These are phyloP conservation scores for Aspergillus thermomutatus DNA, from an alignment of 2,329 filamentous ascomycete genomes.

Conservation along the genomic window DNA sequence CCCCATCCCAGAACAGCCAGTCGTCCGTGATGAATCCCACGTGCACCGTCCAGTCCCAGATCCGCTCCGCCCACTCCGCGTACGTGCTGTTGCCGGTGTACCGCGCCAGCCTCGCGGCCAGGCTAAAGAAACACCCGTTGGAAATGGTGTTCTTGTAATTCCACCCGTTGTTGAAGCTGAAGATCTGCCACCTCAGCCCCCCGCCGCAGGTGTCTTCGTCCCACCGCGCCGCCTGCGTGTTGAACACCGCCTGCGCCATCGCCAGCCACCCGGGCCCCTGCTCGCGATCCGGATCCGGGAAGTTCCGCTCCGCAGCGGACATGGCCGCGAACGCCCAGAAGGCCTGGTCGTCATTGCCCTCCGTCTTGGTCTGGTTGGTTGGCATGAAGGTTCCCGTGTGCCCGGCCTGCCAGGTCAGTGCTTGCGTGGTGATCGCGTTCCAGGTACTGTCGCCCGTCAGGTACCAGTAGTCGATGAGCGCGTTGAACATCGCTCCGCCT, in stretches of 20 bases:
- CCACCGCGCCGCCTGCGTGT: constrained; percentile 71
- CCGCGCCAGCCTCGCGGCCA: constrained; percentile 27
- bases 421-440: constrained; percentile 37
- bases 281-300: constrained; percentile 38
- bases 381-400: constrained; percentile 40
- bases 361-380: constrained; percentile 38
- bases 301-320: constrained; percentile 51
- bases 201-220: constrained; percentile 64
- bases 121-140: constrained; percentile 31
- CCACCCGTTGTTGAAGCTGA: constrained; percentile 32
- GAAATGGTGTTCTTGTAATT: constrained; percentile 35
- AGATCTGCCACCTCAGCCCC: constrained; percentile 53
- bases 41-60: constrained; percentile 55
- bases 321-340: constrained; percentile 59
- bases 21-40: constrained; percentile 50
- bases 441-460: constrained; percentile 41
- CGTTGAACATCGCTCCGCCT: constrained; percentile 42
- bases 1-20: constrained; percentile 56
- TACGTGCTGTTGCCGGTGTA: constrained; percentile 33
- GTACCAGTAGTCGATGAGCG: constrained; percentile 43
- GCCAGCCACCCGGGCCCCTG: constrained; percentile 72
- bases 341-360: constrained; percentile 57
- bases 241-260: constrained; percentile 74
- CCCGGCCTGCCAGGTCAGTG: constrained; percentile 37
- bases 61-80: constrained; percentile 63